Percentiles rank a stretch among this genome's conserved stretches.
These are phyloP conservation scores for Lachancea meyersii DNA, from an alignment of 805 yeast genomes.

Conservation along the genomic window DNA sequence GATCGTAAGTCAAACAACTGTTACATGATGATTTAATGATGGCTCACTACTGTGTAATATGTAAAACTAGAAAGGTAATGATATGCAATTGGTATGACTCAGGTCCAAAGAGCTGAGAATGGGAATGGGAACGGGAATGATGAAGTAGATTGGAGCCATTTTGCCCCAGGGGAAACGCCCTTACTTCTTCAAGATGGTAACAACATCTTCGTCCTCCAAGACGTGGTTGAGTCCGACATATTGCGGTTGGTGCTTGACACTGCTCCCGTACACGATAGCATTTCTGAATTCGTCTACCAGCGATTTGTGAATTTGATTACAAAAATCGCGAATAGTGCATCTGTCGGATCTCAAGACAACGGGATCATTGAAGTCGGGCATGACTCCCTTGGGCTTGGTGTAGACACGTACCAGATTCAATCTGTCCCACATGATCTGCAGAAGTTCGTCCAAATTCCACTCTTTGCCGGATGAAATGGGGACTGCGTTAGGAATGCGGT, in stretches of 20 bases:
- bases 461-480: conserved; percentile 94
- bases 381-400: conserved; percentile 91
- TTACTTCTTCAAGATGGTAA: conserved; percentile 78
- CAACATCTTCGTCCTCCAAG: conserved; percentile 94
- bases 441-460: conserved; percentile 93
- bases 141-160: conserved; percentile 1
- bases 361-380: conserved; percentile 94
- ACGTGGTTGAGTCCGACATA: conserved; percentile 81
- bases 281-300: conserved; percentile 88
- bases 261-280: conserved; percentile 88
- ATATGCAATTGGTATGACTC: conserved; percentile 2
- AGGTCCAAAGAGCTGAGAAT: too few species aligned
- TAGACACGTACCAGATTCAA: conserved; percentile 89
- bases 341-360: conserved; percentile 80
- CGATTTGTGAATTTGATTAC: conserved; percentile 92
- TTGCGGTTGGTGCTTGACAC: conserved; percentile 98
- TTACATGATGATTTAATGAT: not conserved
- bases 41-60: not conserved
- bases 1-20: not conserved
- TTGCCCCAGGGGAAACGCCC: too few species aligned
- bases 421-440: conserved; percentile 93
- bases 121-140: conserved; percentile 7
- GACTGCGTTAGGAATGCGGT: conserved; percentile 93
- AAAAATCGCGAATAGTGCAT: conserved; percentile 88
- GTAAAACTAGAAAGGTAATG: conserved; percentile 4